Evolutionary conservation across 805 yeast genomes (phyloP).

Genomic region (Kodamaea kakaduensis): DNA sequence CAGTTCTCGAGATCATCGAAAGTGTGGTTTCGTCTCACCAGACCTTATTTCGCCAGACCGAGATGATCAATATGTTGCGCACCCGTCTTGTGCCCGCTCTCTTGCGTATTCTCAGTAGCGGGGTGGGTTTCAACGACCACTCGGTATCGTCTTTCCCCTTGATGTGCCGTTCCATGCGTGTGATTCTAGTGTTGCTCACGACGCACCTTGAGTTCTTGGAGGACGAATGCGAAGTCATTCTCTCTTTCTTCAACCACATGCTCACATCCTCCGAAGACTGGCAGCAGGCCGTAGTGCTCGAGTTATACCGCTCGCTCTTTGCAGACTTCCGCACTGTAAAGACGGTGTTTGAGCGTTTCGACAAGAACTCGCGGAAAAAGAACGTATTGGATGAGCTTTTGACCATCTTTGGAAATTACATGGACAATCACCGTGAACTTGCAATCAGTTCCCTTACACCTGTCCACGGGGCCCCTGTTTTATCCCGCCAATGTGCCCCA

Average conservation of each 20-base stretch:
- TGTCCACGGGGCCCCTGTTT: constrained; percentile 17
- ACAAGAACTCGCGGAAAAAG: constrained; percentile 50
- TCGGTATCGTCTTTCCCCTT: constrained; percentile 48
- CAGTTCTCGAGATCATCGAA: constrained; percentile 82
- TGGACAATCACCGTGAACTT: constrained; percentile 16
- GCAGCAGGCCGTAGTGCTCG: constrained; percentile 73
- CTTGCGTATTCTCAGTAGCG: constrained; percentile 48
- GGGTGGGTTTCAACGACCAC: constrained; percentile 1
- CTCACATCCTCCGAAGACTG: constrained; percentile 58
- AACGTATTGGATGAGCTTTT: constrained; percentile 58
- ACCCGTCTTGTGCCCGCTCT: constrained; percentile 72
- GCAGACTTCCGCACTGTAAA: constrained; percentile 51
- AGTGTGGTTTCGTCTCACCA: constrained; percentile 66
- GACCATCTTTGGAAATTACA: constrained; percentile 21
- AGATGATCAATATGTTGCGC: constrained; percentile 63
- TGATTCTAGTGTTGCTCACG: constrained; percentile 57
- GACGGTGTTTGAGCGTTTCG: constrained; percentile 59
- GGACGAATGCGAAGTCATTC: constrained; percentile 76
- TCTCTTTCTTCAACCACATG: constrained; percentile 71
- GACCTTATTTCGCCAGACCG: constrained; percentile 54
- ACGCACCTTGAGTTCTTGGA: constrained; percentile 56
- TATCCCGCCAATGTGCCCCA: constrained; percentile 44
- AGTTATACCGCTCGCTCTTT: constrained; percentile 60
- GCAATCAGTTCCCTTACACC: constrained; percentile 6
- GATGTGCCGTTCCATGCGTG: constrained; percentile 70